Evolutionary conservation across 345 rosid species (phyloP).

Genomic region (Eucalyptus marginata): DNA sequence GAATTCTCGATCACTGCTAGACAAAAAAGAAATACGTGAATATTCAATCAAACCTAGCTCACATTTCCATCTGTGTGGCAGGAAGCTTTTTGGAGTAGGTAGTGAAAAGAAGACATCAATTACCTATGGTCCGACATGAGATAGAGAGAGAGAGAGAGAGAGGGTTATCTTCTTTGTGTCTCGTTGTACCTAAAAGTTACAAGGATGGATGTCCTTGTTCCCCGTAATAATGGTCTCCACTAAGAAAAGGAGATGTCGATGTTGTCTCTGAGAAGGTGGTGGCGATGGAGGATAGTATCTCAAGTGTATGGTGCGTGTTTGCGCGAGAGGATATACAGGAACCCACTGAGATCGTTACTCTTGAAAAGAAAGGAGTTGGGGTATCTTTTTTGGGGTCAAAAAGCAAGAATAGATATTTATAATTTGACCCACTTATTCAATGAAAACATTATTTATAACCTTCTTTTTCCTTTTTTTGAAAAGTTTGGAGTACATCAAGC

Average conservation of each 20-base stretch:
- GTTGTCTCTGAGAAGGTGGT: not conserved
- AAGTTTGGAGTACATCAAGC: not conserved
- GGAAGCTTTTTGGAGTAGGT: not conserved
- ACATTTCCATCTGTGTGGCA: not conserved
- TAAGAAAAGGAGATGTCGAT: not conserved
- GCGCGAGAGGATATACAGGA: not conserved
- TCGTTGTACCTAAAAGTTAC: not conserved
- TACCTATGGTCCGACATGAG: not conserved
- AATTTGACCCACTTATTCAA: not conserved
- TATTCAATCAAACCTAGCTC: not conserved
- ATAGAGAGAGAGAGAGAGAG: not conserved
- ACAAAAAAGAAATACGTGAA: not conserved
- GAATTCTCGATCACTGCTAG: not conserved
- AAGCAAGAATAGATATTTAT: not conserved
- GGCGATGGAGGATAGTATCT: not conserved
- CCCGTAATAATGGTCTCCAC: not conserved
- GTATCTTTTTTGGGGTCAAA: not conserved
- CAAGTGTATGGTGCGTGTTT: not conserved
- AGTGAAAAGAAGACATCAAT: not conserved
- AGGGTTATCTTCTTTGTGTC: not conserved
- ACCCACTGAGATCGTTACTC: not conserved
- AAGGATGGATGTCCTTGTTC: not conserved
- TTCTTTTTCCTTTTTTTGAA: not conserved
- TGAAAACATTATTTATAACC: not conserved
- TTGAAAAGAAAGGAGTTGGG: not conserved